phyloP scores from a whole-genome alignment of 2,329 filamentous ascomycete genomes.

The Fusarium lyarnte region DNA sequence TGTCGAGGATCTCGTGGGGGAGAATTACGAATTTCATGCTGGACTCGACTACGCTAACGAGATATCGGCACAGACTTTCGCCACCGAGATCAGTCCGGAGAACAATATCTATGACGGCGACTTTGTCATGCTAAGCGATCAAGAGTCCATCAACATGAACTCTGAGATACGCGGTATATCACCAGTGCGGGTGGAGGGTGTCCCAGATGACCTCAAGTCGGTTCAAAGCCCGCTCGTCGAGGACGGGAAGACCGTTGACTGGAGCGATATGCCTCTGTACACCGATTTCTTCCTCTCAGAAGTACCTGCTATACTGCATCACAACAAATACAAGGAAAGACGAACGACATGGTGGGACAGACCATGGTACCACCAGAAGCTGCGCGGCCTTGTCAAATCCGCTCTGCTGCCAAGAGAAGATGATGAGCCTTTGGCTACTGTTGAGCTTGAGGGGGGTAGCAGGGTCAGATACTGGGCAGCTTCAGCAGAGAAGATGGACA shows the following conservation, averaged over 20 bases:
- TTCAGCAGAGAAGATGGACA: background rate
- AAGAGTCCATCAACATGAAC: background rate
- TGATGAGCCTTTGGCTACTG: background rate
- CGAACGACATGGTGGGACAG: background rate
- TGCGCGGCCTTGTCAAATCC: background rate
- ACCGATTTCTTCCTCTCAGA: background rate
- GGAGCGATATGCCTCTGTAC: background rate
- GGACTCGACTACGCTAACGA: background rate
- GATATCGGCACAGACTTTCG: background rate
- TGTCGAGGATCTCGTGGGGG: rapidly evolving
- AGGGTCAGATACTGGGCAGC: constrained; percentile 4
- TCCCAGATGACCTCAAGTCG: background rate
- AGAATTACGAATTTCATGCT: background rate
- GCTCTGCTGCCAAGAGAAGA: rapidly evolving
- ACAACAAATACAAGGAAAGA: background rate
- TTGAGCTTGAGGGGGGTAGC: background rate
- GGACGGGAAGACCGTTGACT: background rate
- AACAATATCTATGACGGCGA: background rate
- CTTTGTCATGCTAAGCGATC: background rate
- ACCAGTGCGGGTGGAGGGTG: background rate
- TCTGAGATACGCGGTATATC: background rate
- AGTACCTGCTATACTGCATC: background rate
- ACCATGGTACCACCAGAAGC: background rate
- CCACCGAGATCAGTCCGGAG: background rate
- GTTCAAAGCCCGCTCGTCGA: background rate